phyloP scores from a whole-genome alignment of 2,329 filamentous ascomycete species.

The Aspergillus fischeri region DNA sequence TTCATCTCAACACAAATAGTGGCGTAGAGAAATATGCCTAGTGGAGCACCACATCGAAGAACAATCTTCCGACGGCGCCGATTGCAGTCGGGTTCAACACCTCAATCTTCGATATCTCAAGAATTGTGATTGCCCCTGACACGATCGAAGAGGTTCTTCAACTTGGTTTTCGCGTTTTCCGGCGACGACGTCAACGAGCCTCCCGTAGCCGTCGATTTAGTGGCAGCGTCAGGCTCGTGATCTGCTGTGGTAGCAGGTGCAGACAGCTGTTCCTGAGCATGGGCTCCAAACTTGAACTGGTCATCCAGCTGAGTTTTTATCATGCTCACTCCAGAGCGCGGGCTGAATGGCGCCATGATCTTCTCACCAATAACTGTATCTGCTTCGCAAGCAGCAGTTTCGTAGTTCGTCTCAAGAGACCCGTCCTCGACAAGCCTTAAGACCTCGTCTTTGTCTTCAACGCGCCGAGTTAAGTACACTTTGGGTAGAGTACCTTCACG shows the following conservation, averaged over 20 bases:
- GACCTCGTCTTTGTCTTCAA: constrained; percentile 41
- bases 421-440: constrained; percentile 29
- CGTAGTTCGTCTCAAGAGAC: constrained; percentile 4
- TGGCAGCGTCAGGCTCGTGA: constrained; percentile 1
- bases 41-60: neutral
- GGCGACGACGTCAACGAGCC: neutral
- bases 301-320: constrained; percentile 16
- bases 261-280: neutral
- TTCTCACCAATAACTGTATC: constrained; percentile 8
- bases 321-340: constrained; percentile 11
- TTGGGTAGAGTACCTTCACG: constrained; percentile 46
- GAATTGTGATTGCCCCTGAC: constrained; percentile 11
- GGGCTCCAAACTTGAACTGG: neutral
- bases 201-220: constrained; percentile 1
- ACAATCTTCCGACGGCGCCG: neutral
- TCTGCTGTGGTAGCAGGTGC: neutral
- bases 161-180: constrained; percentile 15
- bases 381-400: neutral
- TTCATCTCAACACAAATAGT: neutral
- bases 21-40: neutral
- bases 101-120: neutral
- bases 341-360: constrained; percentile 7
- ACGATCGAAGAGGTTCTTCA: constrained; percentile 21
- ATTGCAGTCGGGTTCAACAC: neutral
- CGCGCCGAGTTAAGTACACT: constrained; percentile 54